phyloP scores from a whole-genome alignment of 164 flowering plant genomes.

The Chimonanthus praecox region DNA sequence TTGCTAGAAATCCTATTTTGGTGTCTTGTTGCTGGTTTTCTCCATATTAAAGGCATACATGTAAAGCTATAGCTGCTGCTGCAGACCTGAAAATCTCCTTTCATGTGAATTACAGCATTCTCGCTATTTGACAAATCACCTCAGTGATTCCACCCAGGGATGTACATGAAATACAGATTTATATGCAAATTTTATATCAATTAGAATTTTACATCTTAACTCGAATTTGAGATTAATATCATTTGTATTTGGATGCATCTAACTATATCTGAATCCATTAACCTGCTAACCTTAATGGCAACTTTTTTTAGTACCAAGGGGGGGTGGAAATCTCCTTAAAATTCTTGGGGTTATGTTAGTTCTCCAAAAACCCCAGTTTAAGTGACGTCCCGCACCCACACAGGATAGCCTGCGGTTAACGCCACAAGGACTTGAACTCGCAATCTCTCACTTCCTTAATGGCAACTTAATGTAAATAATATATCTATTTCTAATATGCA shows the following conservation, averaged over 20 bases:
- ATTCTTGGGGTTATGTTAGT: no score
- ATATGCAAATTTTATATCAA: not conserved
- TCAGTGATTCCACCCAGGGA: not conserved
- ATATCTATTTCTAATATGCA: no score
- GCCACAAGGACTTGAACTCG: no score
- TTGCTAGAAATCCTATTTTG: conserved; percentile 65
- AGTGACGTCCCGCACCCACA: no score
- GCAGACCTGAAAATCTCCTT: not conserved
- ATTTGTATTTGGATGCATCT: not conserved
- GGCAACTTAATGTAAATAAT: no score
- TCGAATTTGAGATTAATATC: no score
- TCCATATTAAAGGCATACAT: conserved; percentile 50
- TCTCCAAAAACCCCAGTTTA: no score
- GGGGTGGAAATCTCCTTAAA: no score
- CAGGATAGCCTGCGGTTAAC: no score
- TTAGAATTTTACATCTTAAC: not conserved
- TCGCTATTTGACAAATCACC: not conserved
- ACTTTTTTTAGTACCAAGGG: not conserved
- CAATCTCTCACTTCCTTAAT: no score
- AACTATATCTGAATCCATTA: not conserved
- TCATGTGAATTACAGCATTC: not conserved
- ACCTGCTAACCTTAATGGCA: not conserved
- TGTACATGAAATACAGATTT: conserved; percentile 1
- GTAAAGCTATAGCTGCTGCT: conserved; percentile 33
- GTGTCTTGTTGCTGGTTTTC: conserved; percentile 64